phyloP scores from a whole-genome alignment of 73 alveolate species.

The Urostyla sp. region DNA sequence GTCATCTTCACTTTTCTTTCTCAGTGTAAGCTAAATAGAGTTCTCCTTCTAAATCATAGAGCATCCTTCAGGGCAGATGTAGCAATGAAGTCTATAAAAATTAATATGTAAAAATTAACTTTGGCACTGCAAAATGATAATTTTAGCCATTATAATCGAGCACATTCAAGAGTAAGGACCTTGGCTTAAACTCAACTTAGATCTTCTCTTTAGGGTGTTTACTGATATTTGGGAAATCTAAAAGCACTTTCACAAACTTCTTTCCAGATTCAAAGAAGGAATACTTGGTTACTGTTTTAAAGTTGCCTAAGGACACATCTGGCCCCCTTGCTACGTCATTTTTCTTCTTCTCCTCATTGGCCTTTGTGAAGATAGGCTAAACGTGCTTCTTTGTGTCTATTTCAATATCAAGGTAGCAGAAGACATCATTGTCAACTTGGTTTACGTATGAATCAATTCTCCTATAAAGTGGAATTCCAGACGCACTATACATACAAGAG shows the following conservation, averaged over 20 bases:
- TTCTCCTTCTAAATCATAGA: constrained; percentile 73
- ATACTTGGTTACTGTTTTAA: constrained; percentile 58
- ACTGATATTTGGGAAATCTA: constrained; percentile 50
- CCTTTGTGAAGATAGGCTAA: constrained; percentile 42
- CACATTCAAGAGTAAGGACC: constrained; percentile 39
- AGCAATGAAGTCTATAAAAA: constrained; percentile 65
- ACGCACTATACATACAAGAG: not conserved
- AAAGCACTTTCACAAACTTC: constrained; percentile 71
- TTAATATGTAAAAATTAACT: constrained; percentile 18
- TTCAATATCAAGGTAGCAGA: constrained; percentile 27
- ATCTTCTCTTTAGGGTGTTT: constrained; percentile 51
- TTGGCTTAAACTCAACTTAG: constrained; percentile 46
- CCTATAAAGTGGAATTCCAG: constrained; percentile 31
- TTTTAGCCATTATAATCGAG: constrained; percentile 78
- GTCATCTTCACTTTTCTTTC: constrained; percentile 79
- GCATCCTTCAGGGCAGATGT: constrained; percentile 75
- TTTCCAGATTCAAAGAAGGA: constrained; percentile 68
- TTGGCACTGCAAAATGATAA: constrained; percentile 77
- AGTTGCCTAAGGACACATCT: constrained; percentile 37
- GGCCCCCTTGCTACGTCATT: constrained; percentile 16
- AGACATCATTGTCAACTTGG: constrained; percentile 27
- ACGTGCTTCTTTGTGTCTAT: constrained; percentile 62
- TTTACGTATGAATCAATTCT: constrained; percentile 39
- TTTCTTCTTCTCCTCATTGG: not conserved
- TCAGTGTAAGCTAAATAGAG: constrained; percentile 69